Conservation (phyloP, 192 early-diverging fungal species). For the Obelidium mucronatum region DNA sequence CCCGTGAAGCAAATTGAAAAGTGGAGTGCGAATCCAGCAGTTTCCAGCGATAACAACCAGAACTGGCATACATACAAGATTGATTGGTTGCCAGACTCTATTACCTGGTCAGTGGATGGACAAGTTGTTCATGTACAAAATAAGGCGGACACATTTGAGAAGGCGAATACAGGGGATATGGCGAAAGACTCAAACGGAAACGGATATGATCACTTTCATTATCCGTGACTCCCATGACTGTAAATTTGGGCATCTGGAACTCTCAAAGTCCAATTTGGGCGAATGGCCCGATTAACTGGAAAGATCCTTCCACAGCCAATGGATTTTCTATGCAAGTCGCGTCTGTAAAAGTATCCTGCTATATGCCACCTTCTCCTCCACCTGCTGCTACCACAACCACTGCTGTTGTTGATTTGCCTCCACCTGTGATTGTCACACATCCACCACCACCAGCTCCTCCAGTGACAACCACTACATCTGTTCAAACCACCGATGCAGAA, state of each 20-base stretch:
- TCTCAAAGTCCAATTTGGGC: conserved; percentile 5
- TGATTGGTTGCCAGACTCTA: conserved; percentile 24
- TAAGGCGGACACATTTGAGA: conserved; percentile 17
- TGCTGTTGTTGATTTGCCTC: background rate
- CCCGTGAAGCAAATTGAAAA: background rate
- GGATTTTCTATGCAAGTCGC: background rate
- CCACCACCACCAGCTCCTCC: background rate
- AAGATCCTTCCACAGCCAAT: background rate
- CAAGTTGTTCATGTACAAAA: background rate
- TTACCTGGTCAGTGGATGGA: conserved; percentile 22
- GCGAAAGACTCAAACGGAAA: background rate
- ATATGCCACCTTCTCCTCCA: background rate
- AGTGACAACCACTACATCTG: background rate
- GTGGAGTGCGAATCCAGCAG: background rate
- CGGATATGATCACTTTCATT: conserved; percentile 15
- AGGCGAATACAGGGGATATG: background rate
- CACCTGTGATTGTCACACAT: too few relatives aligned
- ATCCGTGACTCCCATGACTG: conserved; percentile 23
- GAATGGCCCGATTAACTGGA: conserved; percentile 3
- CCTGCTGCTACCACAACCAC: background rate
- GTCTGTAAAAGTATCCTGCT: background rate
- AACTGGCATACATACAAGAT: conserved; percentile 18
- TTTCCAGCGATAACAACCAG: background rate
- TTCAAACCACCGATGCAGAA: background rate
- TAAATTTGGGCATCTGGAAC: conserved; percentile 30